Evolutionary conservation across 768 basidiomycete species (phyloP).

Genomic region (Russula vinacea): DNA sequence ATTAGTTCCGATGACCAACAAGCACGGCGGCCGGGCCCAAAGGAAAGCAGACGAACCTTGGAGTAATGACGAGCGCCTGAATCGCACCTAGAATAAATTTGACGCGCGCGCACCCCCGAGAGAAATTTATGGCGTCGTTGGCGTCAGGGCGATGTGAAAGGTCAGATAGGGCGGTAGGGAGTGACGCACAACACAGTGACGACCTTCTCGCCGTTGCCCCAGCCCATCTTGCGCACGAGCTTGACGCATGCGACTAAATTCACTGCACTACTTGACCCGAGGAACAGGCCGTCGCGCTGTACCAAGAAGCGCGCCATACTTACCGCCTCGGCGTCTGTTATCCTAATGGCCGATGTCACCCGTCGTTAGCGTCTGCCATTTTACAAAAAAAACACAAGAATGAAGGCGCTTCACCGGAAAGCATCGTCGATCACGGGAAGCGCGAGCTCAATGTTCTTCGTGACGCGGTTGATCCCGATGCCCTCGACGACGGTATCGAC

Average conservation of each 20-base stretch:
- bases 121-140: not conserved
- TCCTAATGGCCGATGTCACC: slow-evolving; percentile 43
- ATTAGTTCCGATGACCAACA: slow-evolving; percentile 3
- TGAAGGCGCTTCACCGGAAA: slow-evolving; percentile 53
- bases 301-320: slow-evolving; percentile 95
- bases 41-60: slow-evolving; percentile 54
- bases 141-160: slow-evolving; percentile 32
- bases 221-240: slow-evolving; percentile 65
- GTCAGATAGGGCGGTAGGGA: not conserved
- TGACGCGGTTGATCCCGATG: slow-evolving; percentile 91
- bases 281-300: slow-evolving; percentile 84
- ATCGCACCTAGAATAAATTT: slow-evolving; percentile 56
- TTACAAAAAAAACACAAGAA: slow-evolving; percentile 1
- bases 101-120: not conserved
- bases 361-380: slow-evolving; percentile 20
- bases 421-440: slow-evolving; percentile 85
- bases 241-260: slow-evolving; percentile 92
- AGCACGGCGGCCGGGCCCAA: not conserved
- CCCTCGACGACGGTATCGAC: slow-evolving; percentile 97
- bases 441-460: slow-evolving; percentile 84
- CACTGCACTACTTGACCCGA: slow-evolving; percentile 95
- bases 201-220: slow-evolving; percentile 64
- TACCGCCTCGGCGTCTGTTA: slow-evolving; percentile 91
- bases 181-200: slow-evolving; percentile 78
- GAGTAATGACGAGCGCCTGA: slow-evolving; percentile 90